Evolutionary conservation across 768 basidiomycete species (phyloP).

Genomic region (Boletus sensibilis): DNA sequence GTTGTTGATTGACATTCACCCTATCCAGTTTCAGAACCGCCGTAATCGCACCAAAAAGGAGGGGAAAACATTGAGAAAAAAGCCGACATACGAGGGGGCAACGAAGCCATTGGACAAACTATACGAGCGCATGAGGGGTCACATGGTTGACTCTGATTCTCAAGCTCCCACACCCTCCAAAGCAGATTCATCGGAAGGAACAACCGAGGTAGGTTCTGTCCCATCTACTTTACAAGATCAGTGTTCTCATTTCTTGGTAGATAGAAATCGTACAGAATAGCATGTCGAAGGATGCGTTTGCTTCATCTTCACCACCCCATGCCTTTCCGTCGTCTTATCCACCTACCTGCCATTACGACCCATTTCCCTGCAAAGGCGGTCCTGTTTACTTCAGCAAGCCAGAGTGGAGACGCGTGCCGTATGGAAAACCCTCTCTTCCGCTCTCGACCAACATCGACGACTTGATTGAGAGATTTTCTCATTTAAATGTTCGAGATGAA

Average conservation of each 20-base stretch:
- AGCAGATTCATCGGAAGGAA: not conserved
- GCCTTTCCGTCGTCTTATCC: conserved; percentile 19
- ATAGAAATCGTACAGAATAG: not conserved
- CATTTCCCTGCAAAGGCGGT: conserved; percentile 17
- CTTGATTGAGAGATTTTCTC: conserved; percentile 13
- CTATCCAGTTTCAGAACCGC: conserved; percentile 15
- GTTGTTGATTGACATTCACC: not conserved
- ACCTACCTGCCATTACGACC: conserved; percentile 13
- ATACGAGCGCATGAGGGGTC: not conserved
- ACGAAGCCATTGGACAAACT: not conserved
- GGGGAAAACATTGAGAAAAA: not conserved
- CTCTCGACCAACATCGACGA: not conserved
- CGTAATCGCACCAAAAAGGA: conserved; percentile 10
- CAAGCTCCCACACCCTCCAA: not conserved
- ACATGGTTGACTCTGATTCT: not conserved
- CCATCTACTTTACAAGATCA: too few species aligned
- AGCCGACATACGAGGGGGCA: not conserved
- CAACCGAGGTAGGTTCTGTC: not conserved
- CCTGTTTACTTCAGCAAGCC: not conserved
- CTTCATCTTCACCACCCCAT: conserved; percentile 8
- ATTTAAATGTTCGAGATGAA: conserved; percentile 16
- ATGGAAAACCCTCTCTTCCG: not conserved
- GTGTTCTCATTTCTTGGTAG: not conserved
- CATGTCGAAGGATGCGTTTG: not conserved
- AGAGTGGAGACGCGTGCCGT: conserved; percentile 4